These are phyloP conservation scores for Eucalyptus pauciflora DNA, from an alignment of 345 rosid species.

Conservation along the genomic window DNA sequence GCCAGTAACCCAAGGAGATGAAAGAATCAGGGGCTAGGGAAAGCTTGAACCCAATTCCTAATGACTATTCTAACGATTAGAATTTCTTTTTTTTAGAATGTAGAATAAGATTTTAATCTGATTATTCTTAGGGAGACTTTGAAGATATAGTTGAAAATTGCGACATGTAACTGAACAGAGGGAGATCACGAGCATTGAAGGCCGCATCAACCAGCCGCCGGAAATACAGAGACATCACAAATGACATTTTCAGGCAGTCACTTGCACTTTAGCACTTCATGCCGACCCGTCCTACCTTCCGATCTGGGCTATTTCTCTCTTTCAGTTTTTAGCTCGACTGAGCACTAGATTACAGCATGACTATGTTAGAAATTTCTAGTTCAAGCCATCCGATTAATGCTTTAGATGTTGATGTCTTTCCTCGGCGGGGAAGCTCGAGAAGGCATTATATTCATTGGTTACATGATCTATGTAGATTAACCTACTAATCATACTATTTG, in stretches of 20 bases:
- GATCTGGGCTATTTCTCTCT: background rate
- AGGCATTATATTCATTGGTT: background rate
- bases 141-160: too few species aligned
- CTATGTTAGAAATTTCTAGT: background rate
- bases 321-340: background rate
- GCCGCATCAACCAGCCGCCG: constrained; percentile 26
- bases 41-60: too few species aligned
- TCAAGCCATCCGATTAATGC: background rate
- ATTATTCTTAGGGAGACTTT: background rate
- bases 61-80: too few species aligned
- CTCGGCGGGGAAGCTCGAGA: background rate
- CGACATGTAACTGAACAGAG: too few species aligned
- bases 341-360: background rate
- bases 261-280: background rate
- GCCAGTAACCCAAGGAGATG: too few species aligned
- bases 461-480: background rate
- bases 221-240: background rate
- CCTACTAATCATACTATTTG: background rate
- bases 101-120: too few species aligned
- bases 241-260: background rate
- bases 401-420: background rate
- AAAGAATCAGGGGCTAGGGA: too few species aligned
- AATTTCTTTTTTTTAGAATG: too few species aligned
- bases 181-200: too few species aligned
- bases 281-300: background rate